Evolutionary conservation across 306 rosid species (phyloP), one percentile per base, ranked within the genome.

Genomic region (Canavalia gladiata): DNA sequence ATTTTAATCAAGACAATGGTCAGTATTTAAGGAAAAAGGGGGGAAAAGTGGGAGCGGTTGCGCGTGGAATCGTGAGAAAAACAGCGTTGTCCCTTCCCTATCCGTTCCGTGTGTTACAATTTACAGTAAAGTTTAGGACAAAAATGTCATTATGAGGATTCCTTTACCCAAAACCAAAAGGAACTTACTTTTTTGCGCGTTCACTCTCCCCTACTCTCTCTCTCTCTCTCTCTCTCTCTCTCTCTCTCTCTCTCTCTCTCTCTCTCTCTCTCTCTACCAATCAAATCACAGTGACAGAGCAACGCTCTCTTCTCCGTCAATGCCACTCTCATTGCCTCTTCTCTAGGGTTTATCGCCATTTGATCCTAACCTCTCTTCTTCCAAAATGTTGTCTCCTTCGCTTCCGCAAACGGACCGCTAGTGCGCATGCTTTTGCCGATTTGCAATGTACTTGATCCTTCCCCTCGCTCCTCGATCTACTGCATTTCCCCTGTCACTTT

Each of bases 381-480:
- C 76, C 63, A 12, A 52, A 83, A 76, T 77, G 79, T 67, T 67
- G 42, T 58, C 43, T 43, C 72, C 39, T 76, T 8, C 68, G 67
- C 35, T 56, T 82, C 75, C 33, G 43, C 50, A 74, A 51, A 39
- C 85, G 74, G 46, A 86, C 65, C 76, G 35, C 49, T 81, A 49
- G 29, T 70, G 74, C 82, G 71, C 80, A 63, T 65, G 69, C 63
- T 76, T 34, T 59, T 28, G 39, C 70, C 74, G 34, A 74, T 83
- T 28, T 62, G 78, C 92, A 87, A 82, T 87, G 87, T 51, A 60
- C 54, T 70, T 81, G 73, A 74, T 7, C 86, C 41, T 37, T 37
- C 41, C 41, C 41, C 89, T 59, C 71, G 60, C 76, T 33, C 51
- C 82, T 84, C 80, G 94, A 94, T 94, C 98, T 84, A 69, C 84